These are phyloP conservation scores for Diplogelasinospora grovesii DNA, from an alignment of 495 filamentous ascomycete genomes.

Conservation along the genomic window DNA sequence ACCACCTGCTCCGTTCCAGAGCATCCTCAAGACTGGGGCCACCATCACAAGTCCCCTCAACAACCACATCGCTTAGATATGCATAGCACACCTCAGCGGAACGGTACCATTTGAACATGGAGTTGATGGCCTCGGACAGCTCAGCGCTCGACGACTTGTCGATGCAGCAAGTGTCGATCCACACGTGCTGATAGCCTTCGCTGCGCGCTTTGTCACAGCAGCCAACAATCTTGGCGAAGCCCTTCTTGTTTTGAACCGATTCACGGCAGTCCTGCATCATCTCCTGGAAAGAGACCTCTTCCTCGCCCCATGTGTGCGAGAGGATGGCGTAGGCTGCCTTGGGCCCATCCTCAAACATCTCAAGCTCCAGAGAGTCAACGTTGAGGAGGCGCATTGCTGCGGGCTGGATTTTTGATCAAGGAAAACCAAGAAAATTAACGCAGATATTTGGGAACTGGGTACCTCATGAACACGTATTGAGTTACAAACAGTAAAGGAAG, in stretches of 20 bases:
- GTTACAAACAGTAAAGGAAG: no score
- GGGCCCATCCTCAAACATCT: constrained; percentile 13
- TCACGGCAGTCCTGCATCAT: neutral
- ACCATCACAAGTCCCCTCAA: neutral
- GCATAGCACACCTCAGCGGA: constrained; percentile 26
- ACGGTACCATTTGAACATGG: constrained; percentile 22
- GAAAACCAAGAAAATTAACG: no score
- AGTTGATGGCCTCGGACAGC: constrained; percentile 19
- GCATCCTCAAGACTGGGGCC: neutral
- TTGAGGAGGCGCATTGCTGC: constrained; percentile 25
- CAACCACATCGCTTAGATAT: constrained; percentile 23
- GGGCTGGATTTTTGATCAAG: no score
- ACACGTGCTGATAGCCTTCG: constrained; percentile 26
- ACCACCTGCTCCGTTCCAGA: constrained; percentile 21
- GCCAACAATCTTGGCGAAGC: constrained; percentile 5
- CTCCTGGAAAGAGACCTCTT: constrained; percentile 22
- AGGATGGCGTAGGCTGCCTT: constrained; percentile 21
- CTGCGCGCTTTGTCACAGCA: constrained; percentile 1
- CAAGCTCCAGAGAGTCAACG: constrained; percentile 14
- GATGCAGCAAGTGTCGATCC: constrained; percentile 37
- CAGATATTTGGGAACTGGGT: no score
- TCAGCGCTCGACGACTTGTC: constrained; percentile 27
- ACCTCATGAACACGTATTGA: no score
- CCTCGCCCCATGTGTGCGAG: no score
- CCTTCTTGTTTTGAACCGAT: neutral